Percentiles rank a stretch among this genome's conserved stretches.
Conservation (phyloP, 352 stramenopile species). For the Phytophthora litchii region DNA sequence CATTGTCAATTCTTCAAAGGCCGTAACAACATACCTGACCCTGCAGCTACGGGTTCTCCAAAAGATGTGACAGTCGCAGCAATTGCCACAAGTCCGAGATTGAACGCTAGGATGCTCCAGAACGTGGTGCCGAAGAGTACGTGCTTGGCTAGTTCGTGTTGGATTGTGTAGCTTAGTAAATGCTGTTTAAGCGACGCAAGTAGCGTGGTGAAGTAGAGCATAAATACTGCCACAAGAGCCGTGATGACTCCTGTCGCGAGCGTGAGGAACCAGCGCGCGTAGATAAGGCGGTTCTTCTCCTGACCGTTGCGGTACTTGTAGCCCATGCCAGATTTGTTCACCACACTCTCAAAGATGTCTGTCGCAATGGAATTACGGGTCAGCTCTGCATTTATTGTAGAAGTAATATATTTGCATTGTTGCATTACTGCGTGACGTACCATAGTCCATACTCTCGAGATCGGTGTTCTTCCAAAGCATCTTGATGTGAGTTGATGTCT, state of each 20-base stretch:
- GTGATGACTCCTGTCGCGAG: slow-evolving; percentile 77
- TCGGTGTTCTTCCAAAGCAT: slow-evolving; percentile 76
- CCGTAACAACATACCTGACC: slow-evolving; percentile 59
- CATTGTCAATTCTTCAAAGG: too few relatives aligned
- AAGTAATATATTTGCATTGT: slow-evolving; percentile 6
- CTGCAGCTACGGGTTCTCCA: slow-evolving; percentile 74
- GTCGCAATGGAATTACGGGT: neutral
- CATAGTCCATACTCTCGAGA: slow-evolving; percentile 86
- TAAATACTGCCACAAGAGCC: slow-evolving; percentile 74
- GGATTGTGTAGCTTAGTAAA: slow-evolving; percentile 67
- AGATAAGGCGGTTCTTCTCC: slow-evolving; percentile 79
- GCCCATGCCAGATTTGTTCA: slow-evolving; percentile 84
- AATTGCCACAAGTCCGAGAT: slow-evolving; percentile 71
- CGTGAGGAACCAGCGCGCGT: slow-evolving; percentile 84
- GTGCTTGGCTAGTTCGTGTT: slow-evolving; percentile 58
- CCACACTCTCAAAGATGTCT: slow-evolving; percentile 90
- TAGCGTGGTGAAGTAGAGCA: slow-evolving; percentile 81
- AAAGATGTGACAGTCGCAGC: slow-evolving; percentile 79
- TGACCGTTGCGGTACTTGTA: slow-evolving; percentile 85
- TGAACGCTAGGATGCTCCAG: slow-evolving; percentile 71
- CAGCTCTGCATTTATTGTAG: neutral
- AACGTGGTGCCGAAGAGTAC: slow-evolving; percentile 81
- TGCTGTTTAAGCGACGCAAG: slow-evolving; percentile 76
- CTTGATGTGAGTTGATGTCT: slow-evolving; percentile 14
- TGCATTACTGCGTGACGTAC: slow-evolving; percentile 31